phyloP scores from a whole-genome alignment of 352 stramenopile genomes.

The Pythium graminicola region DNA sequence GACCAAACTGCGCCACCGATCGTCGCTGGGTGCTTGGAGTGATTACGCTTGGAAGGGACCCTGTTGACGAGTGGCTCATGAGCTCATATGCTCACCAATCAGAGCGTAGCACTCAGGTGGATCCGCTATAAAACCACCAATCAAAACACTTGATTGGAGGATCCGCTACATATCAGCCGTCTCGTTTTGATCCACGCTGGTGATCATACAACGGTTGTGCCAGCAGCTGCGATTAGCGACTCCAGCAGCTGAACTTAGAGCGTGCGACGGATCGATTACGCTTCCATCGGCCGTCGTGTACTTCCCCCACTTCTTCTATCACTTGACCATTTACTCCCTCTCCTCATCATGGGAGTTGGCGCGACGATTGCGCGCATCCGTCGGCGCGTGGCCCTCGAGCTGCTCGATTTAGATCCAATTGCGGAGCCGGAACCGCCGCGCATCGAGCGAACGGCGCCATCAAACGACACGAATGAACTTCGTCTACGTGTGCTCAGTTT shows the following conservation, averaged over 20 bases:
- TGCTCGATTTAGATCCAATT: conserved; percentile 55
- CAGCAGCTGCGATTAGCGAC: conserved; percentile 3
- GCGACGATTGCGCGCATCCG: conserved; percentile 38
- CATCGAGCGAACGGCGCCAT: conserved; percentile 10
- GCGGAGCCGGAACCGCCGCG: conserved; percentile 34
- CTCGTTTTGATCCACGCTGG: not conserved
- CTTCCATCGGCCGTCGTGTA: not conserved
- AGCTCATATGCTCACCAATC: not conserved
- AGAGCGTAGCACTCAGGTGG: not conserved
- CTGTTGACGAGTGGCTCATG: not conserved
- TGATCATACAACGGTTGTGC: not conserved
- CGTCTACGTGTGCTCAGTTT: conserved; percentile 61
- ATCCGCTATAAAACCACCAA: conserved; percentile 10
- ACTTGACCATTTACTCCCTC: not conserved
- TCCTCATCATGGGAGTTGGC: conserved; percentile 26
- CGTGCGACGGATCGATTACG: too few relatives aligned
- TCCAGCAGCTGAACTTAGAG: conserved; percentile 3
- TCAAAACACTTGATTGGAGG: not conserved
- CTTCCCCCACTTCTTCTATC: not conserved
- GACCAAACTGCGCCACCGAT: not conserved
- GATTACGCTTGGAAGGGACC: conserved; percentile 1
- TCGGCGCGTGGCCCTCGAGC: conserved; percentile 45
- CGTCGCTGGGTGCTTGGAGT: not conserved
- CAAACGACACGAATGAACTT: not conserved
- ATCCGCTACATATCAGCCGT: conserved; percentile 10